Conservation (phyloP, 352 stramenopile genomes). For the Phytophthora europaea region DNA sequence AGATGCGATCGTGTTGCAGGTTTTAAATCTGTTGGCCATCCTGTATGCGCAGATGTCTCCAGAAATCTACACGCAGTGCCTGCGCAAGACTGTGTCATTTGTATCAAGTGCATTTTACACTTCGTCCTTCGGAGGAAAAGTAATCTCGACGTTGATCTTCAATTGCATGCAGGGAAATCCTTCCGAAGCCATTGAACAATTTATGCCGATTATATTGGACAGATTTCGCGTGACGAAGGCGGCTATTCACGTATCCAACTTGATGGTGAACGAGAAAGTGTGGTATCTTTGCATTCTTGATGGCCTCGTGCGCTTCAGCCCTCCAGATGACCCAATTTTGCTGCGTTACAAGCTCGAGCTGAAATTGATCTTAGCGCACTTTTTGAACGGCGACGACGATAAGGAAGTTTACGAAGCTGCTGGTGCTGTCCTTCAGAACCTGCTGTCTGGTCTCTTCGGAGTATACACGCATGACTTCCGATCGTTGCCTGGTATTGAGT, state of each 20-base stretch:
- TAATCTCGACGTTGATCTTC: slow-evolving; percentile 63
- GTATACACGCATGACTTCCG: slow-evolving; percentile 75
- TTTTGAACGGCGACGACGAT: slow-evolving; percentile 52
- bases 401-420: slow-evolving; percentile 73
- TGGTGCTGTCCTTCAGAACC: slow-evolving; percentile 49
- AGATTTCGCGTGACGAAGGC: slow-evolving; percentile 58
- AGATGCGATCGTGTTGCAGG: slow-evolving; percentile 63
- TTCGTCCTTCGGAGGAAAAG: slow-evolving; percentile 67
- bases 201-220: slow-evolving; percentile 57
- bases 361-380: slow-evolving; percentile 54
- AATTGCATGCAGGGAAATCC: slow-evolving; percentile 59
- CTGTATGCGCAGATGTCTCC: slow-evolving; percentile 76
- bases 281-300: slow-evolving; percentile 72
- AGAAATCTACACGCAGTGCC: slow-evolving; percentile 58
- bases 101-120: slow-evolving; percentile 73
- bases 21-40: slow-evolving; percentile 69
- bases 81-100: slow-evolving; percentile 67
- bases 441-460: slow-evolving; percentile 54
- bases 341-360: slow-evolving; percentile 53
- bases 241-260: slow-evolving; percentile 33
- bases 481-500: slow-evolving; percentile 60
- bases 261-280: slow-evolving; percentile 75
- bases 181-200: slow-evolving; percentile 45
- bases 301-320: slow-evolving; percentile 59
- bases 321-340: slow-evolving; percentile 35